Evolutionary conservation across 2,329 filamentous ascomycete genomes (phyloP).

Genomic region (Diplodia mutila): DNA sequence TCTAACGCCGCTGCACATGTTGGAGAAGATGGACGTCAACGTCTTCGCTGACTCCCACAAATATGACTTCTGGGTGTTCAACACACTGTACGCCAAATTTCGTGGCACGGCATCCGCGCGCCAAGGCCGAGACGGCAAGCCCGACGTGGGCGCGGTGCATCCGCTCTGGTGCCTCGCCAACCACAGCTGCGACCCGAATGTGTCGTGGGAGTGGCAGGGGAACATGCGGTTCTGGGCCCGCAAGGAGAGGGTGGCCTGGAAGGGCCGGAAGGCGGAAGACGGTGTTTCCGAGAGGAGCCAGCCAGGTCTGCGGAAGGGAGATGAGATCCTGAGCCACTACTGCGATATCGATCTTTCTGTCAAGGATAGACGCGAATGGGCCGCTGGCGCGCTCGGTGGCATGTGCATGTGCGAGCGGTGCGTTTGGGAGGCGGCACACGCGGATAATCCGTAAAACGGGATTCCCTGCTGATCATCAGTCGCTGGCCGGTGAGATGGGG

Average conservation of each 20-base stretch:
- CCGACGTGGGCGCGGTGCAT: conserved; percentile 91
- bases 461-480: background rate
- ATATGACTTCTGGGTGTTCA: conserved; percentile 82
- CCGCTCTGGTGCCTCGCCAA: conserved; percentile 96
- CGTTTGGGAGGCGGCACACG: conserved; percentile 60
- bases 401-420: conserved; percentile 87
- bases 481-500: background rate
- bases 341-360: conserved; percentile 83
- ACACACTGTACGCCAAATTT: conserved; percentile 92
- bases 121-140: conserved; percentile 70
- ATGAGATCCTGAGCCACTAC: conserved; percentile 93
- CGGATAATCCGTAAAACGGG: background rate
- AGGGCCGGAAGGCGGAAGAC: conserved; percentile 25
- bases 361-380: conserved; percentile 84
- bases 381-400: conserved; percentile 82
- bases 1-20: conserved; percentile 72
- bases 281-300: conserved; percentile 27
- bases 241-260: conserved; percentile 59
- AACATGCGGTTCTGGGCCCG: conserved; percentile 72
- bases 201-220: conserved; percentile 90
- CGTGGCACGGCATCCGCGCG: conserved; percentile 88
- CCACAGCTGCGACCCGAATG: conserved; percentile 93
- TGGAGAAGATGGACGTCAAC: conserved; percentile 84
- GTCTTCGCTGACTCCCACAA: conserved; percentile 57
- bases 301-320: conserved; percentile 72